Evolutionary conservation across 768 basidiomycete species (phyloP).

Genomic region (Xanthoconium purpureum): DNA sequence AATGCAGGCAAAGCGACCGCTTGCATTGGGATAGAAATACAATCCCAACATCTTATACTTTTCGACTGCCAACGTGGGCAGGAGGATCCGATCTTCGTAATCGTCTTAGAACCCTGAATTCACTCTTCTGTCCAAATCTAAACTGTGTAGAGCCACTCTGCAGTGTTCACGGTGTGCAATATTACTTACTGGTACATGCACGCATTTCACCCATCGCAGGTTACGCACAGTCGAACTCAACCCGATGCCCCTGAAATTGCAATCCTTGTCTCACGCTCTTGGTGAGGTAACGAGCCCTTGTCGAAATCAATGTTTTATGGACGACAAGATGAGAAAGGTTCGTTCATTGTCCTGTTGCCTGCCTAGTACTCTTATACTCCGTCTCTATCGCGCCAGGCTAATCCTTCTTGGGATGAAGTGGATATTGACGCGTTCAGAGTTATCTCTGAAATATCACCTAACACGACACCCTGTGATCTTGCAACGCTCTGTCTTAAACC

Average conservation of each 20-base stretch:
- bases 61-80: neutral
- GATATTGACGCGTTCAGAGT: constrained; percentile 40
- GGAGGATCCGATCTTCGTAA: constrained; percentile 17
- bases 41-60: constrained; percentile 19
- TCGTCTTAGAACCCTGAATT: constrained; percentile 36
- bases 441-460: constrained; percentile 42
- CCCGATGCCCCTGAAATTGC: constrained; percentile 8
- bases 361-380: neutral
- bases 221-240: constrained; percentile 23
- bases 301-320: constrained; percentile 28
- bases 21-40: constrained; percentile 28
- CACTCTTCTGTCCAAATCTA: constrained; percentile 50
- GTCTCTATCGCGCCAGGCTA: constrained; percentile 9
- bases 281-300: constrained; percentile 21
- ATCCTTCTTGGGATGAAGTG: constrained; percentile 39
- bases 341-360: neutral
- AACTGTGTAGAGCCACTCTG: constrained; percentile 53
- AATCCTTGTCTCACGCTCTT: neutral
- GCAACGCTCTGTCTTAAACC: constrained; percentile 54
- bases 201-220: constrained; percentile 17
- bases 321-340: constrained; percentile 13
- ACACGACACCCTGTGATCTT: constrained; percentile 51
- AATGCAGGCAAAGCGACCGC: constrained; percentile 30
- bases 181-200: neutral
- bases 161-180: constrained; percentile 43